Evolutionary conservation across 768 basidiomycete species (phyloP).

Genomic region (Sporobolomyces phaffii): DNA sequence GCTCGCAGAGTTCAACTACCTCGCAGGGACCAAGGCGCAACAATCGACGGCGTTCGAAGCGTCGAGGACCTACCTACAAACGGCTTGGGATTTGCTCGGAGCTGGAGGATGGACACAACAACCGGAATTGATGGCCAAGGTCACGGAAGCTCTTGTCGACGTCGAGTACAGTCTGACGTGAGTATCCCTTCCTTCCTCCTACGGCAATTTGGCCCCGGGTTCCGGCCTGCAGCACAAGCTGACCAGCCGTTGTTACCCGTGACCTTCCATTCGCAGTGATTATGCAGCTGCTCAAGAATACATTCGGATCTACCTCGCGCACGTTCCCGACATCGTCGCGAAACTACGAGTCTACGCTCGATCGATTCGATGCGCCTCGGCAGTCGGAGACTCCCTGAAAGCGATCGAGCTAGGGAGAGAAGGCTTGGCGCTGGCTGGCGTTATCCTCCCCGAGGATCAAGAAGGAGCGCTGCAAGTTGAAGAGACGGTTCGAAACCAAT

Average conservation of each 20-base stretch:
- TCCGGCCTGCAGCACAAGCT: too few relatives aligned
- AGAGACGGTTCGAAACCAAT: neutral
- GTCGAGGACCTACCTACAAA: conserved; percentile 16
- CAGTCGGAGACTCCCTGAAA: conserved; percentile 7
- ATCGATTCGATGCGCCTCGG: conserved; percentile 29
- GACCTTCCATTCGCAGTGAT: conserved; percentile 20
- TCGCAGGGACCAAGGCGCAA: conserved; percentile 24
- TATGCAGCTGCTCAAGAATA: conserved; percentile 32
- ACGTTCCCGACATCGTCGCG: conserved; percentile 14
- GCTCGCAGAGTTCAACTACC: conserved; percentile 22
- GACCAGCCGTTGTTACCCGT: too few relatives aligned
- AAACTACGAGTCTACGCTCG: conserved; percentile 26
- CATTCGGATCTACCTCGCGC: conserved; percentile 23
- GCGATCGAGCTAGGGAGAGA: conserved; percentile 29
- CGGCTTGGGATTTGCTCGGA: conserved; percentile 30
- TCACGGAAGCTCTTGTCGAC: conserved; percentile 26
- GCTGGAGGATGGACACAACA: conserved; percentile 1
- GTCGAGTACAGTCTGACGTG: conserved; percentile 36
- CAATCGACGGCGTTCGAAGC: conserved; percentile 33
- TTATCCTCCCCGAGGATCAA: conserved; percentile 2
- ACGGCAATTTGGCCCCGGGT: too few relatives aligned
- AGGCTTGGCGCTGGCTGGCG: conserved; percentile 22
- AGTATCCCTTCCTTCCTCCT: neutral
- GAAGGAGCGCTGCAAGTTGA: neutral
- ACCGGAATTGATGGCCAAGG: conserved; percentile 22